Evolutionary conservation across 2,329 filamentous ascomycete genomes (phyloP).

Genomic region (Colletotrichum sp.): DNA sequence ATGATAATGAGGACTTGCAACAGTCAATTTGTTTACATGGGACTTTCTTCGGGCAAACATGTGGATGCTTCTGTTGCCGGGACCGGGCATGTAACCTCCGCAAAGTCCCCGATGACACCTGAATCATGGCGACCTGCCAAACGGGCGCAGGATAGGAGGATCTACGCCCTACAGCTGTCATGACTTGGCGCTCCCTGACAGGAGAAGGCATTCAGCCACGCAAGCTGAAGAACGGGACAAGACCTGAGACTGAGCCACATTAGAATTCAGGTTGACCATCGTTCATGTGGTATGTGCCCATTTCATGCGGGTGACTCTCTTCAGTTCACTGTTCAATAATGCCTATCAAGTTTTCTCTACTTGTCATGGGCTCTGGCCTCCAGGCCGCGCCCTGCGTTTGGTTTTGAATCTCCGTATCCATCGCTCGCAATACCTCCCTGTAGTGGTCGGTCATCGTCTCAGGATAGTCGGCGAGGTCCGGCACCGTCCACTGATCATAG

Average conservation of each 20-base stretch:
- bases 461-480: conserved; percentile 22
- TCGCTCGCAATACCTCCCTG: conserved; percentile 2
- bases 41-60: not conserved
- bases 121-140: not conserved
- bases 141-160: not conserved
- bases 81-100: not conserved
- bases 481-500: conserved; percentile 23
- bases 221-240: not conserved
- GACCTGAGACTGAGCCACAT: not conserved
- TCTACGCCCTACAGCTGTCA: not conserved
- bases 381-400: not conserved
- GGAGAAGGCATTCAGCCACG: not conserved
- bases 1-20: not conserved
- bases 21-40: not conserved
- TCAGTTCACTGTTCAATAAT: not conserved
- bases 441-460: conserved; percentile 6
- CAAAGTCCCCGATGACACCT: not conserved
- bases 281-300: not conserved
- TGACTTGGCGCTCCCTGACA: not conserved
- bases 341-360: conserved; percentile 20
- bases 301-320: not conserved
- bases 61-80: not conserved
- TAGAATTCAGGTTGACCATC: not conserved
- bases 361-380: conserved; percentile 23
- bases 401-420: conserved; percentile 6